phyloP scores from a whole-genome alignment of 1,139 yeast species.

The Hyphopichia fennica region DNA sequence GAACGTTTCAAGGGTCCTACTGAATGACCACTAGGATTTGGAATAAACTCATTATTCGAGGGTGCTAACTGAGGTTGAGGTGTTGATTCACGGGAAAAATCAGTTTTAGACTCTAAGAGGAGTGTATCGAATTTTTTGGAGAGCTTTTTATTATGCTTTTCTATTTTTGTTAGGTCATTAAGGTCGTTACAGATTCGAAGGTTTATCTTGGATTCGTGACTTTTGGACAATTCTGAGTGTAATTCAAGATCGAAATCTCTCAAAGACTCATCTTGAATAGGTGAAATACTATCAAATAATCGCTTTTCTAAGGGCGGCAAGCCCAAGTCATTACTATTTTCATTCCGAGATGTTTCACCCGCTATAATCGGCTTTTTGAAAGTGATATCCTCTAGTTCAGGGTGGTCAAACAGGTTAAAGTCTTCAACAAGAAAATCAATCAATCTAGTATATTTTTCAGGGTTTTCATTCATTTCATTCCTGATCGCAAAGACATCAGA shows the following conservation, averaged over 20 bases:
- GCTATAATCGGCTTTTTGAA: slow-evolving; percentile 10
- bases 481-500: slow-evolving; percentile 6
- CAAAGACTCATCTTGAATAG: slow-evolving; percentile 7
- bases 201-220: background rate
- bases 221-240: background rate
- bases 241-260: slow-evolving; percentile 4
- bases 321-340: background rate
- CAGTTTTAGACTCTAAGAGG: background rate
- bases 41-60: background rate
- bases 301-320: slow-evolving; percentile 10
- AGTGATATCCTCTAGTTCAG: slow-evolving; percentile 15
- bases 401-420: slow-evolving; percentile 13
- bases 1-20: background rate
- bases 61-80: background rate
- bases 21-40: background rate
- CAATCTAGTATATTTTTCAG: slow-evolving; percentile 10
- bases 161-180: background rate
- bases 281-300: slow-evolving; percentile 7
- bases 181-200: background rate
- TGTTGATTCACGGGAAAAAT: background rate
- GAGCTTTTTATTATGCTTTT: background rate
- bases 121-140: background rate
- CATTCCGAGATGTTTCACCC: background rate
- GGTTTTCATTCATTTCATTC: slow-evolving; percentile 12
- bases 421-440: slow-evolving; percentile 18